Percentiles rank a stretch among this genome's conserved stretches.
phyloP scores from a whole-genome alignment of 768 basidiomycete genomes.

The Psilocybe subaeruginosa region DNA sequence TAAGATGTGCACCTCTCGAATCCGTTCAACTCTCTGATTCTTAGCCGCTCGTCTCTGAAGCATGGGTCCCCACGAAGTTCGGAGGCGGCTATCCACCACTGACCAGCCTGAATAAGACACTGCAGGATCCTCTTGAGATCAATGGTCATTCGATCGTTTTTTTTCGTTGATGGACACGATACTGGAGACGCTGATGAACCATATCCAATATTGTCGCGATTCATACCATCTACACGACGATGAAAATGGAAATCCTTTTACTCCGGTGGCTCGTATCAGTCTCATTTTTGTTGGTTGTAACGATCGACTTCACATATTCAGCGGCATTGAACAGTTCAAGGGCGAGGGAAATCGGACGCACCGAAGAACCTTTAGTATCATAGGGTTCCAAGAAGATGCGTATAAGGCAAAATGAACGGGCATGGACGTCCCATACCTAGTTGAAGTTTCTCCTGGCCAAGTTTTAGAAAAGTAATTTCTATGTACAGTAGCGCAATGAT shows the following conservation, averaged over 20 bases:
- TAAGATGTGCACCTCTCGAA: too few relatives aligned
- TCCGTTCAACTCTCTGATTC: too few relatives aligned
- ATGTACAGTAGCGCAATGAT: background rate
- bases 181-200: background rate
- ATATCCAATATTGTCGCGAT: constrained; percentile 1
- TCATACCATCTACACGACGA: constrained; percentile 2
- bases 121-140: background rate
- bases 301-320: constrained; percentile 2
- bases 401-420: background rate
- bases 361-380: constrained; percentile 2
- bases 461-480: background rate
- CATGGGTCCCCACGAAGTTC: background rate
- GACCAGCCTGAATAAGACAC: constrained; percentile 2
- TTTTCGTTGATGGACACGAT: constrained; percentile 4
- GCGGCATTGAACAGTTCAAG: background rate
- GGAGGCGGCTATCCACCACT: background rate
- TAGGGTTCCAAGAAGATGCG: background rate
- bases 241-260: background rate
- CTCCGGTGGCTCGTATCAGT: background rate
- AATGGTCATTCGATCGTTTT: background rate
- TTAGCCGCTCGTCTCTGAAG: background rate
- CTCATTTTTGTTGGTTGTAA: background rate
- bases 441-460: background rate
- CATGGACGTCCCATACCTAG: background rate
- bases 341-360: background rate